Evolutionary conservation across 305 asterid genomes (phyloP), one percentile per base, ranked within the genome.

Genomic region (Solanum hybrid): DNA sequence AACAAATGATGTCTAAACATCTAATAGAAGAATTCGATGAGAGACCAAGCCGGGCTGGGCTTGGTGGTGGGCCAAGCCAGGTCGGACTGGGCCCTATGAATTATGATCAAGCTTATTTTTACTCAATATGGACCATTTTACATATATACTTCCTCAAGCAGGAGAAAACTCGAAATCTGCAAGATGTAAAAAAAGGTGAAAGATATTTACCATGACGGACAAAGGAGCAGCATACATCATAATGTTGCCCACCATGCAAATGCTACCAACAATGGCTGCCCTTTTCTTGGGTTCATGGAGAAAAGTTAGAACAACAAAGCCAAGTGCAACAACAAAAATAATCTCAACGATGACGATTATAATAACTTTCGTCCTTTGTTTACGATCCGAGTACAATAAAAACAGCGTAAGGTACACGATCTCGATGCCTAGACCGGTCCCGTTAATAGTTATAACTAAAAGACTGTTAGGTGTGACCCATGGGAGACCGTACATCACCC

Each of bases 401-500:
- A 95, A 97, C 1, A 96, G 69, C 3, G 89, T 45, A 80, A 97
- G 51, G 84, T 93, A 96, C 4, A 94, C 91, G 0, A 94, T 75
- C 93, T 97, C 99, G 3, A 97, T 96, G 10, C 87, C 93, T 17
- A 97, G 88, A 0, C 99, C 99, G 0, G 97, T 72, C 2, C 99
- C 98, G 42, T 97, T 96, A 10, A 96, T 94, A 42, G 99, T 97
- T 66, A 96, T 85, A 8, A 97, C 98, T 1, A 96, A 94, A 8
- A 90, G 92, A 94, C 98, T 97, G 79, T 95, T 35, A 0, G 99
- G 98, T 91, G 71, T 96, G 98, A 96, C 99, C 81, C 93, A 10
- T 1, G 99, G 99, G 89, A 96, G 92, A 2, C 99, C 99, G 84
- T 97, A 97, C 72, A 96, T 92, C 45, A 95, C 91, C 99, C 99